Evolutionary conservation across 2,329 filamentous ascomycete genomes (phyloP), one percentile per base, ranked within the genome.

Genomic region (Paecilomyces variotii): DNA sequence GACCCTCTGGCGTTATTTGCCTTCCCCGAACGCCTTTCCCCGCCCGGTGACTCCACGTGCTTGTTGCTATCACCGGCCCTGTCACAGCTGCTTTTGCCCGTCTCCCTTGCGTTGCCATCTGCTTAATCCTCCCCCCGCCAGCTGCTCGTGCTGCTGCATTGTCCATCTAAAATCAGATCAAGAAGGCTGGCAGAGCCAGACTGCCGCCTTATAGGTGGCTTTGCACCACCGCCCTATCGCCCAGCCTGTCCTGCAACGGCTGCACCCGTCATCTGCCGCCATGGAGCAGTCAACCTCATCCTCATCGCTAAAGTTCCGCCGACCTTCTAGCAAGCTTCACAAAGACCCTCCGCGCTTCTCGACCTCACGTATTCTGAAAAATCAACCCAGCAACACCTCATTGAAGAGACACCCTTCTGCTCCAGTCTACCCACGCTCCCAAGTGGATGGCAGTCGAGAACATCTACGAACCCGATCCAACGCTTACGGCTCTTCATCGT

Each of bases 401-500:
- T 70, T 79, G 58, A 78, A 76, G 63, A 71, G 77, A 64, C 76
- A 78, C 64, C 77, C 77, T 32, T 79, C 77, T 57, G 76, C 76
- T 26, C 76, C 76, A 27, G 72, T 76, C 34, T 75, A 76, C 59
- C 76, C 76, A 30, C 76, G 76, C 53, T 77, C 73, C 53, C 75
- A 74, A 59, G 68, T 69, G 55, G 70, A 67, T 62, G 67, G 67
- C 58, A 72, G 67, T 66, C 70, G 71, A 65, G 74, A 79, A 65
- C 76, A 77, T 64, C 62, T 72, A 57, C 74, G 77, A 55, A 77
- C 78, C 32, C 71, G 75, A 62, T 79, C 77, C 50, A 76, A 74
- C 70, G 74, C 74, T 32, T 78, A 76, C 68, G 76, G 72, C 51
- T 80, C 78, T 4, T 79, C 77, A 14, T 76, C 72, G 24, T 79